A percentile compares a stretch with the other conserved stretches of the same genome.
phyloP scores from a whole-genome alignment of 345 rosid genomes.

The Acer yangbiense region DNA sequence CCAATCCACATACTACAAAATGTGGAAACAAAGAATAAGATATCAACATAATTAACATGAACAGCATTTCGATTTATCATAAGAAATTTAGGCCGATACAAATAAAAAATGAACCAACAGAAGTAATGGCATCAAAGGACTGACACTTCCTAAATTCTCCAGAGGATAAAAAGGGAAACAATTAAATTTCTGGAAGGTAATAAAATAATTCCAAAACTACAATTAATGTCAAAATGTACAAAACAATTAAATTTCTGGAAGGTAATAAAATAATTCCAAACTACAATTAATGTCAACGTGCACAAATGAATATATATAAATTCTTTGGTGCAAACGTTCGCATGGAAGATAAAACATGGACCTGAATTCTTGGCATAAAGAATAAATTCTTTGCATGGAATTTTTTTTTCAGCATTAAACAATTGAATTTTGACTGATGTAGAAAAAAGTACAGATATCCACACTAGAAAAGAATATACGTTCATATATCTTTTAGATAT shows the following conservation, averaged over 20 bases:
- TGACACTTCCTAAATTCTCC: slow-evolving; percentile 11
- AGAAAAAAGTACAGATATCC: neutral
- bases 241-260: slow-evolving; percentile 1
- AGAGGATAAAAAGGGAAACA: neutral
- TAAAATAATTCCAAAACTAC: slow-evolving; percentile 1
- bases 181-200: neutral
- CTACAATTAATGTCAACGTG: neutral
- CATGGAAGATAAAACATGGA: neutral
- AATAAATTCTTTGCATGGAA: too few relatives aligned
- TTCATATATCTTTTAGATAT: too few relatives aligned
- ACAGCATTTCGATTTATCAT: neutral
- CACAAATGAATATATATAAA: neutral
- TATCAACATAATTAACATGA: neutral
- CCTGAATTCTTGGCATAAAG: neutral
- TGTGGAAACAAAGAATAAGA: neutral
- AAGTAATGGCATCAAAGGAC: neutral
- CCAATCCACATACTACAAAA: neutral
- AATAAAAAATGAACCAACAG: neutral
- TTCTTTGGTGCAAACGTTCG: neutral
- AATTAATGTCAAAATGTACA: neutral
- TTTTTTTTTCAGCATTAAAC: neutral
- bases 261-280: slow-evolving; percentile 3
- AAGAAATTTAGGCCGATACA: neutral
- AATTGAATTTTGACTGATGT: neutral
- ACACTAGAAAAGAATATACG: too few relatives aligned